phyloP scores from a whole-genome alignment of 208 protist genomes.

The Crithidia sp. region DNA sequence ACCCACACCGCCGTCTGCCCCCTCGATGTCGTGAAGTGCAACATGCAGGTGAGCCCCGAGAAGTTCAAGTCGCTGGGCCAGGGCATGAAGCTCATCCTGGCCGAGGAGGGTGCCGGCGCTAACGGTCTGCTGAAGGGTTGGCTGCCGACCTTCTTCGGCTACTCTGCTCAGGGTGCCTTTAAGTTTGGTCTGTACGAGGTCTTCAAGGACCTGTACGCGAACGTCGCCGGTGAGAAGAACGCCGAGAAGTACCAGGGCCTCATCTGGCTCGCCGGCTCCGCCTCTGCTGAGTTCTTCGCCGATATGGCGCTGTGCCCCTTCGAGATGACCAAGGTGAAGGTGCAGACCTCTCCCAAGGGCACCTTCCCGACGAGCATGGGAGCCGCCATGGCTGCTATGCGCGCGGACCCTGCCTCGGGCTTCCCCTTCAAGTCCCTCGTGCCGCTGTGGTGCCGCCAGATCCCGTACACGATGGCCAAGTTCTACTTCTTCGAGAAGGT shows the following conservation, averaged over 20 bases:
- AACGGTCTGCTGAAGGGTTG: slow-evolving; percentile 89
- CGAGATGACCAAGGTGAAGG: slow-evolving; percentile 94
- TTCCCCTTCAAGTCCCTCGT: slow-evolving; percentile 92
- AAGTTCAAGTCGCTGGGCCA: slow-evolving; percentile 84
- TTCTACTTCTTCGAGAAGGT: slow-evolving; percentile 93
- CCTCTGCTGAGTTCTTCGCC: slow-evolving; percentile 97
- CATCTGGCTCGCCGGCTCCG: slow-evolving; percentile 93
- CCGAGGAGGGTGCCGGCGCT: slow-evolving; percentile 76
- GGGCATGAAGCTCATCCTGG: slow-evolving; percentile 63
- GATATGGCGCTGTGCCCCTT: slow-evolving; percentile 96
- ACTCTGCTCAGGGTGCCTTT: slow-evolving; percentile 91
- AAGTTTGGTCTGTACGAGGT: slow-evolving; percentile 97
- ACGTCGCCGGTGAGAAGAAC: slow-evolving; percentile 89
- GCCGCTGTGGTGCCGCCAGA: slow-evolving; percentile 94
- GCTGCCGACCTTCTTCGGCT: slow-evolving; percentile 93
- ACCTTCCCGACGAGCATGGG: slow-evolving; percentile 81
- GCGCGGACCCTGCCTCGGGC: slow-evolving; percentile 64
- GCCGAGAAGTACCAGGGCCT: slow-evolving; percentile 66
- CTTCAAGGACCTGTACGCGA: slow-evolving; percentile 93
- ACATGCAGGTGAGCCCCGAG: slow-evolving; percentile 93
- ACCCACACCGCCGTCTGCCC: slow-evolving; percentile 95
- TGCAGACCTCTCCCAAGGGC: slow-evolving; percentile 88
- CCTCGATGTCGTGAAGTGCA: slow-evolving; percentile 97
- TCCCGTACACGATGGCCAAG: slow-evolving; percentile 97
- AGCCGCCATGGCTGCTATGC: slow-evolving; percentile 78